These are phyloP conservation scores for Colletotrichum limetticola DNA, from an alignment of 2,329 filamentous ascomycete species.

Conservation along the genomic window DNA sequence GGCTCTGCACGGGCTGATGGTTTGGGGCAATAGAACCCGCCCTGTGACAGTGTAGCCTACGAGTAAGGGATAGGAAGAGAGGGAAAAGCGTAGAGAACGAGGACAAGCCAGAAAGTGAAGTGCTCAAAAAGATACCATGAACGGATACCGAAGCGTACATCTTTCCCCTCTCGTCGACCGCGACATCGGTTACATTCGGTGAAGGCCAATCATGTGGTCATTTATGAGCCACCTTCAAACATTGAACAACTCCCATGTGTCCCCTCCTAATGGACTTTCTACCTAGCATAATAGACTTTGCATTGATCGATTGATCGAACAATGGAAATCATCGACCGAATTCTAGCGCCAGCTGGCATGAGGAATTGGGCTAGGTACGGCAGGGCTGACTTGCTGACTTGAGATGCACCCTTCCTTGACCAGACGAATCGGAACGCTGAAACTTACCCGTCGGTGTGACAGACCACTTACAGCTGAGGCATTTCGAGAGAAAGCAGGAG, in stretches of 20 bases:
- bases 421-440: slow-evolving; percentile 23
- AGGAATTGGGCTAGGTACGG: neutral
- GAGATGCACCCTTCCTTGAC: slow-evolving; percentile 3
- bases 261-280: neutral
- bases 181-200: slow-evolving; percentile 5
- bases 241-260: neutral
- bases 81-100: neutral
- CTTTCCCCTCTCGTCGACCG: neutral
- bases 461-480: neutral
- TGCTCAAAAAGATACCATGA: slow-evolving; percentile 31
- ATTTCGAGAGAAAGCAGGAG: neutral
- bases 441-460: slow-evolving; percentile 13
- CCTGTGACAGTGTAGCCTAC: neutral
- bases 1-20: slow-evolving; percentile 2
- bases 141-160: slow-evolving; percentile 31
- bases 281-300: slow-evolving; percentile 21
- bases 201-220: neutral
- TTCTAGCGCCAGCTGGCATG: slow-evolving; percentile 20
- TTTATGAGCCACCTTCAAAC: neutral
- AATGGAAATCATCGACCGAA: neutral
- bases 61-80: neutral
- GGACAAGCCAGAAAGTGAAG: neutral
- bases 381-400: slow-evolving; percentile 5
- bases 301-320: slow-evolving; percentile 24
- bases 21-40: slow-evolving; percentile 4